Conservation (phyloP, 139 green algal genomes). For the Haematococcus sp. region DNA sequence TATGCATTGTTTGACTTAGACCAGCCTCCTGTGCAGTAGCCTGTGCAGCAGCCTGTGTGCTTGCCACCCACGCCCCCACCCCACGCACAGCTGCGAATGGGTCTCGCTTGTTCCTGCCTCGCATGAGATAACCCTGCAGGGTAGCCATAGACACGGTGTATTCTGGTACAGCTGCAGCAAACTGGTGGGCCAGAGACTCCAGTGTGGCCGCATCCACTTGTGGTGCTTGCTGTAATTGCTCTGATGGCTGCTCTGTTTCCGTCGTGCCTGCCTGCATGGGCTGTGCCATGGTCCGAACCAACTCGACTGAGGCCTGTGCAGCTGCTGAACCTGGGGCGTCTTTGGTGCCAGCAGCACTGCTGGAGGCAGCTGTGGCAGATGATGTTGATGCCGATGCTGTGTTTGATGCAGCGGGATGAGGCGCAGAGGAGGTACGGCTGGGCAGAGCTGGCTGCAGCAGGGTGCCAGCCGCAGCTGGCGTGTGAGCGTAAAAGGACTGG, state of each 20-base stretch:
- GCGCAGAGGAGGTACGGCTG: too few species aligned
- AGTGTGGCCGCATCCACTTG: not conserved
- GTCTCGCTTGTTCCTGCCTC: conserved; percentile 5
- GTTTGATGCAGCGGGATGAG: too few species aligned
- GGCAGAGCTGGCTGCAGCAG: not conserved
- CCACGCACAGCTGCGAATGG: not conserved
- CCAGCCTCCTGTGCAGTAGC: too few species aligned
- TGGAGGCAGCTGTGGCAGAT: not conserved
- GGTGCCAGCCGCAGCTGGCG: not conserved
- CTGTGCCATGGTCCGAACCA: not conserved
- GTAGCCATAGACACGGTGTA: conserved; percentile 20
- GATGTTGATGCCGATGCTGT: not conserved
- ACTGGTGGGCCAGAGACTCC: conserved; percentile 9
- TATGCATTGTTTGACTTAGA: too few species aligned
- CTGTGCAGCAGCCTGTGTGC: not conserved
- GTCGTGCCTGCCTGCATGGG: too few species aligned
- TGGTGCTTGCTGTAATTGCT: not conserved
- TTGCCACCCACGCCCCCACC: not conserved
- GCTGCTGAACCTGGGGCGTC: not conserved
- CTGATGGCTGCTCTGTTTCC: not conserved
- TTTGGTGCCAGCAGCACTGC: not conserved
- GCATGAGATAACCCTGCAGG: conserved; percentile 35
- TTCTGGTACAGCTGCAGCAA: conserved; percentile 14
- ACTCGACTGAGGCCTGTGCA: not conserved
- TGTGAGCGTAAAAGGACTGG: conserved; percentile 28